Evolutionary conservation across 768 basidiomycete species (phyloP).

Genomic region (Tylopilus subfusipes): DNA sequence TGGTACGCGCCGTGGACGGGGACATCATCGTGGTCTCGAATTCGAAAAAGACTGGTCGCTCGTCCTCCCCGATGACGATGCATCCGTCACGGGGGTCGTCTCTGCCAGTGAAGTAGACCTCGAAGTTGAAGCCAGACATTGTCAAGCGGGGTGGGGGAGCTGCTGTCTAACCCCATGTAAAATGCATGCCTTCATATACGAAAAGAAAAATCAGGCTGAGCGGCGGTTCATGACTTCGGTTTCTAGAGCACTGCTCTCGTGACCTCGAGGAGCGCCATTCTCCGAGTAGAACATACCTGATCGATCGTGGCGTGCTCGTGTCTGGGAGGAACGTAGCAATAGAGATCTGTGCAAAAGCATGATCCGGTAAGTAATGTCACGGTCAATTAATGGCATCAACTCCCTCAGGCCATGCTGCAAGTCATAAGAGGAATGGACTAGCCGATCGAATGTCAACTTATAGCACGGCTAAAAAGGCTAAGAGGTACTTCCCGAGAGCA

Average conservation of each 20-base stretch:
- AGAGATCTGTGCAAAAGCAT: constrained; percentile 17
- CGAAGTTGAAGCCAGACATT: constrained; percentile 42
- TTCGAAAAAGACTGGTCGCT: constrained; percentile 55
- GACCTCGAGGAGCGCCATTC: constrained; percentile 45
- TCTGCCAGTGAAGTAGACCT: constrained; percentile 66
- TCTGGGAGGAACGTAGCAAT: constrained; percentile 26
- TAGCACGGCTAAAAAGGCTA: constrained; percentile 28
- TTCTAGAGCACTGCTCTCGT: constrained; percentile 39
- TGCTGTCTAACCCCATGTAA: constrained; percentile 2
- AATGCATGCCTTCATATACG: constrained; percentile 30
- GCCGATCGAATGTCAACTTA: constrained; percentile 21
- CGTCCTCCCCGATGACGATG: constrained; percentile 64
- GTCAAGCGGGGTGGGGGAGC: neutral
- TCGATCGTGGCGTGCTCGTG: constrained; percentile 48
- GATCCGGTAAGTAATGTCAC: constrained; percentile 13
- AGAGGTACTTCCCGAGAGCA: constrained; percentile 21
- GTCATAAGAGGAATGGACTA: constrained; percentile 6
- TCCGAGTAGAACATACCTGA: constrained; percentile 46
- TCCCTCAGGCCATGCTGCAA: constrained; percentile 8
- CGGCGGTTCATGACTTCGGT: constrained; percentile 27
- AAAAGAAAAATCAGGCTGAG: constrained; percentile 2
- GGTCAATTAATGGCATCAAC: constrained; percentile 1
- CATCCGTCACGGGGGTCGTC: constrained; percentile 65
- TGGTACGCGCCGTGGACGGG: constrained; percentile 26
- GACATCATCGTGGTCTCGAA: constrained; percentile 52